phyloP scores from a whole-genome alignment of 2,329 filamentous ascomycete species.

The Pseudofabraea citricarpa region DNA sequence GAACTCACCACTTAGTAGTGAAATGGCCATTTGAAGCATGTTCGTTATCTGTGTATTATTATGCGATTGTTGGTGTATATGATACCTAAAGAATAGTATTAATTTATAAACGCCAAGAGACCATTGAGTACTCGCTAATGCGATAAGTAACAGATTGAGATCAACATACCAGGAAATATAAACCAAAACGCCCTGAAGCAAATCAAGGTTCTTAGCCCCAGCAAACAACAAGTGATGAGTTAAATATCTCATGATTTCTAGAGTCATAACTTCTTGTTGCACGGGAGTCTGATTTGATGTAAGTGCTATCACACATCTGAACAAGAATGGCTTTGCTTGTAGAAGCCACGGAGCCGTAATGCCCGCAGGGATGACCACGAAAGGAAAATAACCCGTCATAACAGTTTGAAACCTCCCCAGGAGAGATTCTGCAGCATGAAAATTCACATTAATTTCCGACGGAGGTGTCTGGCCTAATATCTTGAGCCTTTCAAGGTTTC shows the following conservation, averaged over 20 bases:
- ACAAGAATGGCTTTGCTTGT: constrained; percentile 2
- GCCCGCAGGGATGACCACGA: neutral
- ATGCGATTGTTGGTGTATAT: neutral
- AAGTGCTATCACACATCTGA: neutral
- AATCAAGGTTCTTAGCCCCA: constrained; percentile 5
- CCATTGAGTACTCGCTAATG: no score
- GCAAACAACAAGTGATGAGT: constrained; percentile 3
- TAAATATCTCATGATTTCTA: constrained; percentile 31
- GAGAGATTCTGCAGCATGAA: neutral
- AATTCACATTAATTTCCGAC: neutral
- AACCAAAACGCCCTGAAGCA: constrained; percentile 10
- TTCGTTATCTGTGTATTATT: constrained; percentile 1
- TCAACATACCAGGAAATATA: constrained; percentile 6
- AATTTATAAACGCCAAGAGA: no score
- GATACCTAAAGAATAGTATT: no score
- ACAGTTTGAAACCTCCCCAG: neutral
- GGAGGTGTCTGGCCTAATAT: neutral
- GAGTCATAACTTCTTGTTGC: constrained; percentile 53
- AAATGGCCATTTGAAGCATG: neutral
- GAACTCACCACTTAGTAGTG: no score
- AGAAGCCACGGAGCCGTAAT: neutral
- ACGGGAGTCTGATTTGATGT: neutral
- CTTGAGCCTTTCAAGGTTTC: neutral
- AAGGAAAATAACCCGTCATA: constrained; percentile 1
- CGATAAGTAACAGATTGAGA: no score